A percentile compares a stretch with the other conserved stretches of the same genome.
phyloP scores from a whole-genome alignment of 306 rosid species.

The Inga leiocalycina region DNA sequence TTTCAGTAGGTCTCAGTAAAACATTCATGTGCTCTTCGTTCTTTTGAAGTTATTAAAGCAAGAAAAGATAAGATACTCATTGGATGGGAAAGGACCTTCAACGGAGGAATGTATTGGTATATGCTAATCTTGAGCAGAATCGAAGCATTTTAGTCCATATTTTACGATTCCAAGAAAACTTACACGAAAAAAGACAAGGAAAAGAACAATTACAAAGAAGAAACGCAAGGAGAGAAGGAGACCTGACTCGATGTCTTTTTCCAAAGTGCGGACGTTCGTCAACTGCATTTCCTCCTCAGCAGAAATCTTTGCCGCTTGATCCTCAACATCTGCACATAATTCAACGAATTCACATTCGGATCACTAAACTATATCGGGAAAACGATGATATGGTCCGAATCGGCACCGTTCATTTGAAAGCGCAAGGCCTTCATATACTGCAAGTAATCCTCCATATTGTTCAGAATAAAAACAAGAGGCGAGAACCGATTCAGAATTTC shows the following conservation, averaged over 20 bases:
- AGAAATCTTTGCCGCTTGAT: conserved; percentile 78
- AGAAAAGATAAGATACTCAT: not conserved
- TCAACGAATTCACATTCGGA: conserved; percentile 18
- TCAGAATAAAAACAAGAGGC: not conserved
- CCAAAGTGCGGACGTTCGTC: conserved; percentile 60
- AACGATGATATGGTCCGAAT: not conserved
- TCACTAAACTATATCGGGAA: not conserved
- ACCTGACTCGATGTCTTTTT: conserved; percentile 72
- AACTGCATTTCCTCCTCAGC: conserved; percentile 78
- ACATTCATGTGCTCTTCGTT: not conserved
- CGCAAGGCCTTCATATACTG: conserved; percentile 83
- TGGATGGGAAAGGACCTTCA: not conserved
- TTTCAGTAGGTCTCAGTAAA: not conserved
- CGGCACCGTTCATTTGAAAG: conserved; percentile 79
- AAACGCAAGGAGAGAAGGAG: not conserved
- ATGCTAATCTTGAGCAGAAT: conserved; percentile 1
- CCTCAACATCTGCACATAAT: conserved; percentile 68
- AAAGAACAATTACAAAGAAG: conserved; percentile 2
- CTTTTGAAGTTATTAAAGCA: not conserved
- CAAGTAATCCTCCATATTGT: conserved; percentile 83
- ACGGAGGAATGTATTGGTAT: not conserved
- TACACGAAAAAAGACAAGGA: not conserved
- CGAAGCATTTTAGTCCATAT: not conserved
- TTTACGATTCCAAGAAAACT: not conserved
- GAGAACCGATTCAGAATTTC: not conserved